Base-by-base conservation (phyloP, 768 basidiomycete species). In the Tulasnella sp. region DNA sequence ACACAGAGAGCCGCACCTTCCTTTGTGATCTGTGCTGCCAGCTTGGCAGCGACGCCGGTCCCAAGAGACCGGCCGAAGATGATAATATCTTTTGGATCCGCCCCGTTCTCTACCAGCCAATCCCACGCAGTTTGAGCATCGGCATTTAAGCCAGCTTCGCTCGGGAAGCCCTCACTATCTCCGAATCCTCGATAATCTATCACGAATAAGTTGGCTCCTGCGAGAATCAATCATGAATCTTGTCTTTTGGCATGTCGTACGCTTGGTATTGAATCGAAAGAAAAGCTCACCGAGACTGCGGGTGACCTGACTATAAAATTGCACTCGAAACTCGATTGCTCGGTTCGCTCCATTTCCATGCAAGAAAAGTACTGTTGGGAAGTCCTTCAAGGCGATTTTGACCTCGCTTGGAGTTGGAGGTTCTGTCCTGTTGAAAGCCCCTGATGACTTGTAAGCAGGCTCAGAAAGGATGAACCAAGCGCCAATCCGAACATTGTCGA, bases 121-220 rank as follows among this genome's bases (percentile, higher is more conserved):
- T 87, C 79, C 79, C 83, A 94, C 0, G 84, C 88, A 0, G 88
- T 78, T 41, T 80, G 74, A 0, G 87, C 90, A 66, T 98, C 88
- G 15, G 46, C 27, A 11, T 38, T 73, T 0, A 97, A 73, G 0
- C 93, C 94, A 10, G 68, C 69, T 69, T 93, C 85, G 24, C 79
- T 83, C 0, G 94, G 94, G 0, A 70, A 69, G 0, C 91, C 90
- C 1, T 79, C 77, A 56, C 90, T 93, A 66, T 97, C 92, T 1
- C 75, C 94, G 65, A 86, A 98, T 1, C 93, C 93, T 50, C 93
- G 81, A 68, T 97, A 98, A 71, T 98, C 94, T 34, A 90, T 81
- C 1, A 81, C 82, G 24, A 97, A 73, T 12, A 96, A 83, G 68
- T 93, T 93, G 19, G 79, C 79, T 17, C 74, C 73, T 5, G 31